Conservation (phyloP, 2,329 filamentous ascomycete species). For the Aspergillus pseudoterreus region DNA sequence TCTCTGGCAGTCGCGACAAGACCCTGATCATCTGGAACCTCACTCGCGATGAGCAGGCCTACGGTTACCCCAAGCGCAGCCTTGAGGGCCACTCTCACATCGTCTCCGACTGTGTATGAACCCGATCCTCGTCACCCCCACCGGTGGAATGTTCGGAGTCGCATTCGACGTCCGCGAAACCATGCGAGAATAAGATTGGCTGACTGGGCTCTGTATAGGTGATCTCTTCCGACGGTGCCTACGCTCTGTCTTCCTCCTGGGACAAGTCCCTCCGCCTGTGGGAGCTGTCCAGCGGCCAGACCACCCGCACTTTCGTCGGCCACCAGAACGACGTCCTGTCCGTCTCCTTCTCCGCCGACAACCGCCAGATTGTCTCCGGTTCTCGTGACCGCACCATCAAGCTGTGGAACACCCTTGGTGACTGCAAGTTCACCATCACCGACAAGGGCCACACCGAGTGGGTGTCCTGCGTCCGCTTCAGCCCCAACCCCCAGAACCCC, state of each 20-base stretch:
- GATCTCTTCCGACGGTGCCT: conserved; percentile 98
- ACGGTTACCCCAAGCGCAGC: conserved; percentile 98
- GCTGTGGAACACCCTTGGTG: conserved; percentile 99
- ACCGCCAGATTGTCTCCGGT: conserved; percentile 98
- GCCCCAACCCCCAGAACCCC: conserved; percentile 99
- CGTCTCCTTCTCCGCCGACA: conserved; percentile 99
- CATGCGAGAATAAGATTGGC: conserved; percentile 14
- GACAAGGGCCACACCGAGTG: conserved; percentile 99
- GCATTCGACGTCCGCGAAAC: too few relatives aligned
- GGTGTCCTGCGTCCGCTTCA: conserved; percentile 99
- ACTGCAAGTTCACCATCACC: conserved; percentile 99
- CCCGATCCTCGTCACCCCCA: conserved; percentile 12
- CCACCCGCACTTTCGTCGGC: conserved; percentile 96
- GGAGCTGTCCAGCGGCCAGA: conserved; percentile 96
- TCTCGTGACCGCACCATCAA: conserved; percentile 99
- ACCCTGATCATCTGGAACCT: conserved; percentile 99
- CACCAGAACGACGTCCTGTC: conserved; percentile 99
- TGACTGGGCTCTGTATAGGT: conserved; percentile 57
- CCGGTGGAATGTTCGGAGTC: neutral
- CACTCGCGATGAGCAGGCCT: conserved; percentile 95
- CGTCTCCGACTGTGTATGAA: conserved; percentile 98
- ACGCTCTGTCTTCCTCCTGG: conserved; percentile 98
- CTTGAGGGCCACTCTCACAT: conserved; percentile 99
- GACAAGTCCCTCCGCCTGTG: conserved; percentile 99
- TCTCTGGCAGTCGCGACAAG: conserved; percentile 97